Percentiles rank a stretch among this genome's conserved stretches.
Conservation (phyloP, 768 basidiomycete genomes). For the Agaricus sinodeliciosus region DNA sequence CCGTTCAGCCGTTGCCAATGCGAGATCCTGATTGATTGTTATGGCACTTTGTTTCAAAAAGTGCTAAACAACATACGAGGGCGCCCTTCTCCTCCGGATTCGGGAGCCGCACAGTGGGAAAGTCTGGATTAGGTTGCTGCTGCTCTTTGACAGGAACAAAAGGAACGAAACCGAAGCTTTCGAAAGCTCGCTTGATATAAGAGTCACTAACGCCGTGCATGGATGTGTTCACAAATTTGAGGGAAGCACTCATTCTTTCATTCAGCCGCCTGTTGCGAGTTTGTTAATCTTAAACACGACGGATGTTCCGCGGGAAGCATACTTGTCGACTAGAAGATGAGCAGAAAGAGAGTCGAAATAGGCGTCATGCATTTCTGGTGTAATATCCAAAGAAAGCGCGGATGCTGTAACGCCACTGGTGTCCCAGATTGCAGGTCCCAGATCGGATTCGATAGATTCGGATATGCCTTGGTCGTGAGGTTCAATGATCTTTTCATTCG, state of each 20-base stretch:
- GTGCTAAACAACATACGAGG: constrained; percentile 14
- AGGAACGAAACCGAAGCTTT: constrained; percentile 48
- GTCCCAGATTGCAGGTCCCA: constrained; percentile 46
- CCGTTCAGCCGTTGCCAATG: constrained; percentile 53
- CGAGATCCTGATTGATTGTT: constrained; percentile 49
- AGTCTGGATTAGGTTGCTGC: constrained; percentile 72
- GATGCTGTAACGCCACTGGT: constrained; percentile 29
- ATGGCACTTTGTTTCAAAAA: not conserved
- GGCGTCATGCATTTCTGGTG: constrained; percentile 47
- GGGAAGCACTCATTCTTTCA: constrained; percentile 15
- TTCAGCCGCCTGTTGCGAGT: constrained; percentile 27
- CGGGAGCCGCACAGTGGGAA: constrained; percentile 79
- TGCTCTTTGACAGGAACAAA: constrained; percentile 63
- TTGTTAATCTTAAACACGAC: not conserved
- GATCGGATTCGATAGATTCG: constrained; percentile 50
- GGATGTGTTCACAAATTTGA: constrained; percentile 79
- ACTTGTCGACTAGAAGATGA: constrained; percentile 22
- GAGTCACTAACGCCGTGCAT: constrained; percentile 86
- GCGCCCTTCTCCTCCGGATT: constrained; percentile 89
- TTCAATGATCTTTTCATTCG: constrained; percentile 57
- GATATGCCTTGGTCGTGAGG: constrained; percentile 83
- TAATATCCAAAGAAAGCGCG: constrained; percentile 45
- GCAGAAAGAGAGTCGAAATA: constrained; percentile 45
- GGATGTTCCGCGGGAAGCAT: not conserved
- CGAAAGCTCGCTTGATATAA: constrained; percentile 53